phyloP scores from a whole-genome alignment of 1,284 basidiomycete genomes.

The Cutaneotrichosporon mucoides region DNA sequence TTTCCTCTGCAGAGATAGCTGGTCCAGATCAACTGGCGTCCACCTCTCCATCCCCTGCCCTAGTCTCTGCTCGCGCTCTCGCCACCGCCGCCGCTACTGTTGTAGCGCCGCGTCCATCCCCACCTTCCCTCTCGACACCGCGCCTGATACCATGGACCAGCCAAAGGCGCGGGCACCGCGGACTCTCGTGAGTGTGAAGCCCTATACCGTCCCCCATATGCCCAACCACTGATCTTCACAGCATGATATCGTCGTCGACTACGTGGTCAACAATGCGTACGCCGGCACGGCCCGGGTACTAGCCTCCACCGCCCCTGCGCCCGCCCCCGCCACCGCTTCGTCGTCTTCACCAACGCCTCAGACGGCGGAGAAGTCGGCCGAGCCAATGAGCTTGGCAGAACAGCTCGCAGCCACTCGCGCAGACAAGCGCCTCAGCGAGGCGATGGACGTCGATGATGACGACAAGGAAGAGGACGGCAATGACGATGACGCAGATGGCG shows the following conservation, averaged over 20 bases:
- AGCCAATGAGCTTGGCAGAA: not conserved
- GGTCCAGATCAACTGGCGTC: too few species aligned
- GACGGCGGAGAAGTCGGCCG: not conserved
- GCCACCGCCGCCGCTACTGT: too few species aligned
- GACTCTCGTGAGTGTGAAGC: conserved; percentile 8
- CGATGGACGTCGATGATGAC: conserved; percentile 12
- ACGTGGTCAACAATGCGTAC: conserved; percentile 37
- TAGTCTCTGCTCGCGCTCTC: too few species aligned
- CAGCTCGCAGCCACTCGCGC: not conserved
- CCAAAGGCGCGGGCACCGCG: not conserved
- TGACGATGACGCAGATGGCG: conserved; percentile 9
- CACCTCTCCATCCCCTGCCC: too few species aligned
- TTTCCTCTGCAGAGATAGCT: too few species aligned
- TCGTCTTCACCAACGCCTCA: conserved; percentile 1
- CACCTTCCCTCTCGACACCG: too few species aligned
- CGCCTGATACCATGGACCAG: too few species aligned
- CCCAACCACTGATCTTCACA: conserved; percentile 6
- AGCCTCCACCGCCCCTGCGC: not conserved
- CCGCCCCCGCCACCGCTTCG: not conserved
- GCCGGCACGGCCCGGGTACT: conserved; percentile 35
- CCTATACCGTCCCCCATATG: not conserved
- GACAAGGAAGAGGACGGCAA: not conserved
- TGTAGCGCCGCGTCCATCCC: too few species aligned
- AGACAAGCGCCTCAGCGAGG: not conserved
- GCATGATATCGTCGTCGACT: conserved; percentile 47